Percentiles rank a stretch among this genome's conserved stretches.
Evolutionary conservation across 73 alveolate species (phyloP).

Genomic region (Paramecium pentaurelia): DNA sequence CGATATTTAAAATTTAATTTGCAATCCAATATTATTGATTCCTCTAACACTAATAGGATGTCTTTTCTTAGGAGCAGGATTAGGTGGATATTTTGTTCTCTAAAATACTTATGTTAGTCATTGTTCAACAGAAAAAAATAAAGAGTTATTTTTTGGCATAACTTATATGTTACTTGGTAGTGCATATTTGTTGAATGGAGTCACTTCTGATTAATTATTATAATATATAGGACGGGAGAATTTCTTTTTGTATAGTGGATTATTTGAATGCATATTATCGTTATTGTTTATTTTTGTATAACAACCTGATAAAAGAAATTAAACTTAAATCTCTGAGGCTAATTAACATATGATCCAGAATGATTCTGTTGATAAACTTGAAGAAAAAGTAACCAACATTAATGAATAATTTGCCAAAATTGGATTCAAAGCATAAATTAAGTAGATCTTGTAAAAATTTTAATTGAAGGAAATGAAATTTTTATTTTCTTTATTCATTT

Average conservation of each 20-base stretch:
- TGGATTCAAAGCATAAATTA: background rate
- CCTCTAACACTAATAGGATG: background rate
- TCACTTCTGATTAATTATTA: background rate
- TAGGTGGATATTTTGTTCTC: constrained; percentile 1
- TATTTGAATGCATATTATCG: background rate
- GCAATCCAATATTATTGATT: background rate
- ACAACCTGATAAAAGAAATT: background rate
- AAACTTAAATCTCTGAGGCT: background rate
- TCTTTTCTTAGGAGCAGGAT: background rate
- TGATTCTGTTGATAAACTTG: background rate
- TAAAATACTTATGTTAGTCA: constrained; percentile 5
- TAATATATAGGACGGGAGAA: background rate
- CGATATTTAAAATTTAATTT: background rate
- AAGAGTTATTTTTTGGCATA: background rate
- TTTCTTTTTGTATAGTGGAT: background rate
- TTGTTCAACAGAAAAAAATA: background rate
- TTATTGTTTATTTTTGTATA: background rate
- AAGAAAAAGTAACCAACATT: background rate
- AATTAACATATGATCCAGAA: background rate
- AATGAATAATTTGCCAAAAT: background rate
- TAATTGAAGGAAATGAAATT: background rate
- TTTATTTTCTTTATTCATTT: background rate
- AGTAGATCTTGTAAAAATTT: background rate
- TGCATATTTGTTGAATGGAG: constrained; percentile 11
- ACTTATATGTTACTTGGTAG: background rate